Percentiles rank a stretch among this genome's conserved stretches.
phyloP scores from a whole-genome alignment of 306 rosid genomes.

The Cucurbita pepo region DNA sequence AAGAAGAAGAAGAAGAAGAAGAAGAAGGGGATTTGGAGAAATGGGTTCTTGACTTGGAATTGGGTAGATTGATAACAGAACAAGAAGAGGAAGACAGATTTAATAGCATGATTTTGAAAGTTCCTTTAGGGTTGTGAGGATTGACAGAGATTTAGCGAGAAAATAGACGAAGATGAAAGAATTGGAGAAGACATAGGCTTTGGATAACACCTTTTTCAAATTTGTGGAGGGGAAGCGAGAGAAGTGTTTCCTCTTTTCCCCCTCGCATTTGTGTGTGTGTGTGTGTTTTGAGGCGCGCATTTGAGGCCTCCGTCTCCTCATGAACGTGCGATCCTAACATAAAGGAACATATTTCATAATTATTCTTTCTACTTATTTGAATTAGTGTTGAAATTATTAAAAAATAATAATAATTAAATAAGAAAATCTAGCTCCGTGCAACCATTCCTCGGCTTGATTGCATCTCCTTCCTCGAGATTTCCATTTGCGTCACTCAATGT shows the following conservation, averaged over 20 bases:
- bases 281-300: neutral
- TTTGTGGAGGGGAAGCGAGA: conserved; percentile 62
- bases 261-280: conserved; percentile 1
- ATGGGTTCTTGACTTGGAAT: conserved; percentile 40
- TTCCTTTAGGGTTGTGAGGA: neutral
- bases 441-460: too few species aligned
- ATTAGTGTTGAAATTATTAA: too few species aligned
- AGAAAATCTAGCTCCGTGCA: too few species aligned
- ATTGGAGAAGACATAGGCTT: conserved; percentile 10
- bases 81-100: conserved; percentile 39
- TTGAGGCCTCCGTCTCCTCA: neutral
- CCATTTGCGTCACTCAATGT: too few species aligned
- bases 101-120: conserved; percentile 35
- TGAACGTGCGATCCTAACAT: neutral
- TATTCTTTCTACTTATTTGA: too few species aligned
- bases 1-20: conserved; percentile 8
- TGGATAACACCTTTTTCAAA: conserved; percentile 50
- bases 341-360: too few species aligned
- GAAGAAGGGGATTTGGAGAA: conserved; percentile 29
- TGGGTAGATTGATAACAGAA: conserved; percentile 34
- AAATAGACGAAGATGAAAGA: conserved; percentile 11
- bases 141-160: neutral
- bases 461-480: too few species aligned
- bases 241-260: conserved; percentile 20
- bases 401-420: too few species aligned